Base-by-base conservation (phyloP, 2,329 filamentous ascomycete genomes). In the Arthroderma sp. region DNA sequence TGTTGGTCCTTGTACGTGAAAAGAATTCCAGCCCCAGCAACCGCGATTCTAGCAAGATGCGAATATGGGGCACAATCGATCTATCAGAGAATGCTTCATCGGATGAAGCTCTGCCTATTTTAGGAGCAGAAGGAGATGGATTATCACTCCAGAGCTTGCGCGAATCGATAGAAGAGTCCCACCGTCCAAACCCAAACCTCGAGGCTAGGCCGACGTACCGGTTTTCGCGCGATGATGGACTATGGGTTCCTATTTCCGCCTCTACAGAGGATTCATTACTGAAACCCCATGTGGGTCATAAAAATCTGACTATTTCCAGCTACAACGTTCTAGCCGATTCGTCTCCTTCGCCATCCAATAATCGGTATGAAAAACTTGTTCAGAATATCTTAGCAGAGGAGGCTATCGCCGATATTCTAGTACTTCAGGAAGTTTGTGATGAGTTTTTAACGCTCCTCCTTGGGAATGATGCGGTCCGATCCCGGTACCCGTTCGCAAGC, bases 391-490 rank as follows among this genome's bases (percentile, higher is more conserved):
- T 63, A 8, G 59, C 58, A 0, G 45, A 60, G 4, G 48, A 51
- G 32, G 60, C 60, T 6, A 49, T 53, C 34, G 60, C 63, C 3
- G 61, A 67, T 44, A 51, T 70, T 15, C 44, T 70, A 1, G 58
- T 65, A 3, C 65, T 83, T 4, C 71, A 83, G 55, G 80, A 82
- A 59, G 74, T 82, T 1, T 80, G 77, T 0, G 78, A 82, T 49
- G 68, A 75, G 36, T 80, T 82, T 48, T 67, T 83, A 0, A 66
- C 68, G 0, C 70, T 68, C 46, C 61, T 83, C 0, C 69, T 82
- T 1, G 53, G 55, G 2, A 57, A 74, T 44, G 47, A 60, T 2
- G 53, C 60, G 2, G 62, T 82, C 27, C 66, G 67, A 29, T 50
- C 58, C 7, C 60, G 57, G 1, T 82, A 79, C 50, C 66, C 70